Evolutionary conservation across 2,329 filamentous ascomycete genomes (phyloP).

Genomic region (Orbilia oligospora): DNA sequence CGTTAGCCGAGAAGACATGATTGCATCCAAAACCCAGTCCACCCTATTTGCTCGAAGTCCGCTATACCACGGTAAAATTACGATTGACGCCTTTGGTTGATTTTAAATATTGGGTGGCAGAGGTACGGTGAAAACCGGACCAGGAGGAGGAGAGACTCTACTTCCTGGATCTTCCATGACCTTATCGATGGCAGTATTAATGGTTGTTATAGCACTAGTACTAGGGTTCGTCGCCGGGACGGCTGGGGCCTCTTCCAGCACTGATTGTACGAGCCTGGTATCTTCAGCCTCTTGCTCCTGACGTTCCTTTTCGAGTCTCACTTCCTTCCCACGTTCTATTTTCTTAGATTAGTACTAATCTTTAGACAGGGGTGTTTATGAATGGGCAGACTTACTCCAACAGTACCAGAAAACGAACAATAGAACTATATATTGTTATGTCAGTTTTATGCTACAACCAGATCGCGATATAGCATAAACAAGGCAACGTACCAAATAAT

Average conservation of each 20-base stretch:
- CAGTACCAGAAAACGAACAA: slow-evolving; percentile 98
- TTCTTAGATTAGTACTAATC: neutral
- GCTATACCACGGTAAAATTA: neutral
- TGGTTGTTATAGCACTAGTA: slow-evolving; percentile 54
- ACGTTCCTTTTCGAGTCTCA: slow-evolving; percentile 77
- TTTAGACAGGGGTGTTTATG: neutral
- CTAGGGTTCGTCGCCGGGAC: slow-evolving; percentile 47
- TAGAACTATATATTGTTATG: slow-evolving; percentile 73
- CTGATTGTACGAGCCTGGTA: slow-evolving; percentile 25
- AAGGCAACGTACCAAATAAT: slow-evolving; percentile 79
- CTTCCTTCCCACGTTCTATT: slow-evolving; percentile 82
- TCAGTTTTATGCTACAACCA: neutral
- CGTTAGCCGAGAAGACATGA: neutral
- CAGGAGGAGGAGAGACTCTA: slow-evolving; percentile 7
- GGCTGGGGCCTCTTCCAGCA: slow-evolving; percentile 43
- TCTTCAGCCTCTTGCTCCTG: slow-evolving; percentile 36
- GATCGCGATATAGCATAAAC: neutral
- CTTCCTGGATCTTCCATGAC: slow-evolving; percentile 25
- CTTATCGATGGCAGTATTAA: slow-evolving; percentile 50
- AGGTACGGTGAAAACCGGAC: slow-evolving; percentile 2
- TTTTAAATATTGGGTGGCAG: slow-evolving; percentile 18
- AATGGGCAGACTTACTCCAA: slow-evolving; percentile 72
- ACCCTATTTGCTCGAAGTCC: neutral
- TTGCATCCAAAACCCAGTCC: slow-evolving; percentile 11
- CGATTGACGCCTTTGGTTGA: neutral